Base-by-base conservation (phyloP, 805 yeast genomes). In the Starmerella apicola region DNA sequence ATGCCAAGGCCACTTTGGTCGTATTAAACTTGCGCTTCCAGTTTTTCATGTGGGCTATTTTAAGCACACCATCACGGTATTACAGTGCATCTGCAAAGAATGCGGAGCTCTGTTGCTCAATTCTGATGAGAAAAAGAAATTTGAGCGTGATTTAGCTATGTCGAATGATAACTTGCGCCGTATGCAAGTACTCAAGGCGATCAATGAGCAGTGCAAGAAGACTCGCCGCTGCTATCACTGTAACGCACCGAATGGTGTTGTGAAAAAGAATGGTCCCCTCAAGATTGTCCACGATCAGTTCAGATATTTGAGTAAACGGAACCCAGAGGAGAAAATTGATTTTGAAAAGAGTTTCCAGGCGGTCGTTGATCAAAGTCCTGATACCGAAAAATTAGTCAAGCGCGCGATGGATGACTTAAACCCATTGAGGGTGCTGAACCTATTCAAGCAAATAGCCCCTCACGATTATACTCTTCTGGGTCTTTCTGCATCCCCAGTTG, bases 1-100 rank as follows among this genome's bases (percentile, higher is more conserved):
- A 1, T 91, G 99, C 60, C 96, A 88, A 63, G 99, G 99, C 43
- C 99, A 91, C 64, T 91, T 91, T 59, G 99, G 99, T 31, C 95
- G 93, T 55, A 74, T 91, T 48, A 74, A 83, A 53, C 69, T 91
- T 38, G 95, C 97, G 0, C 66, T 91, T 33, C 99, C 99, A 1
- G 97, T 86, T 12, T 91, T 88, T 64, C 98, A 91, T 56, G 91
- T 91, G 34, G 99, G 99, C 16, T 91, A 86, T 60, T 91, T 91
- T 70, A 88, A 88, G 59, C 78, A 86, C 32, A 81, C 84, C 18
- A 81, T 91, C 49, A 80, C 76, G 55, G 85, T 91, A 30, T 63
- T 91, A 40, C 98, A 91, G 60, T 74, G 82, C 39, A 76, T 91
- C 45, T 91, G 99, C 67, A 91, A 91, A 36, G 74, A 71, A 47